Evolutionary conservation across 495 filamentous ascomycete genomes (phyloP).

Genomic region (Aspergillus affinis): DNA sequence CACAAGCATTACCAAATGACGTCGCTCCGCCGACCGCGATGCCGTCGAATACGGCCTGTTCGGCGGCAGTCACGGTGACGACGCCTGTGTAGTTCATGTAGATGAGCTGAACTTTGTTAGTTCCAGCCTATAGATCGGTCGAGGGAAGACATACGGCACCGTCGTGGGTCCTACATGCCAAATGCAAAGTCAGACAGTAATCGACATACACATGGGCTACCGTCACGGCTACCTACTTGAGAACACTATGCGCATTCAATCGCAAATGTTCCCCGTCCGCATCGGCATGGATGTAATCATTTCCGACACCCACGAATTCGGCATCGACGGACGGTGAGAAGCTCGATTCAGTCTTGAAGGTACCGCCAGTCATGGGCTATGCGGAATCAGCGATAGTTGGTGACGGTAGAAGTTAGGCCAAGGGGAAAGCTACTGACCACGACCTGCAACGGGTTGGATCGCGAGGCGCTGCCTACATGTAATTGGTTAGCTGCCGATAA

Average conservation of each 20-base stretch:
- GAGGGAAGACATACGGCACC: slow-evolving; percentile 23
- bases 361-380: slow-evolving; percentile 46
- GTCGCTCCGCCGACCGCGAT: slow-evolving; percentile 50
- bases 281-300: slow-evolving; percentile 53
- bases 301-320: slow-evolving; percentile 47
- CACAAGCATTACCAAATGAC: slow-evolving; percentile 56
- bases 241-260: slow-evolving; percentile 49
- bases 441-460: slow-evolving; percentile 22
- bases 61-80: slow-evolving; percentile 34
- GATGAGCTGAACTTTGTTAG: slow-evolving; percentile 26
- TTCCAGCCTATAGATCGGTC: not conserved
- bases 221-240: slow-evolving; percentile 30
- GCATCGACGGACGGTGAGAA: slow-evolving; percentile 47
- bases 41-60: slow-evolving; percentile 44
- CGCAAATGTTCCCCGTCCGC: slow-evolving; percentile 47
- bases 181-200: not conserved
- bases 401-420: not conserved
- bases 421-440: slow-evolving; percentile 18
- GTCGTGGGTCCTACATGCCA: slow-evolving; percentile 25
- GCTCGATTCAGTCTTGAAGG: slow-evolving; percentile 39
- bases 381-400: not conserved
- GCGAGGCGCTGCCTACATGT: slow-evolving; percentile 20
- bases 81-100: slow-evolving; percentile 53
- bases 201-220: not conserved
- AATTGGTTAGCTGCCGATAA: not conserved